A percentile compares a stretch with the other conserved stretches of the same genome.
phyloP scores from a whole-genome alignment of 768 basidiomycete species.

The Mycena metata region DNA sequence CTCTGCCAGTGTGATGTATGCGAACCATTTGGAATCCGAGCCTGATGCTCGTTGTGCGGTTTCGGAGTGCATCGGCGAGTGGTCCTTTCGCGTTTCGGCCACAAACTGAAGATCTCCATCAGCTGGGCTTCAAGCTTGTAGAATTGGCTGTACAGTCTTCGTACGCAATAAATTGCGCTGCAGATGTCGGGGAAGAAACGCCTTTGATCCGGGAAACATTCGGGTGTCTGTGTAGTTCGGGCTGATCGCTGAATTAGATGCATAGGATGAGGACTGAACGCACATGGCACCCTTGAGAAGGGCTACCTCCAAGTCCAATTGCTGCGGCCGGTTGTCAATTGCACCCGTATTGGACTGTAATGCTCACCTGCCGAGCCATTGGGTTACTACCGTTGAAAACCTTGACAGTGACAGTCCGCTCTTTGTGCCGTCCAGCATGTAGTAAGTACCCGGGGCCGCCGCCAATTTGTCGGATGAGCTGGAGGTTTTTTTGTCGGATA shows the following conservation, averaged over 20 bases:
- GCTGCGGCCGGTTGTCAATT: background rate
- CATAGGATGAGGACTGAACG: background rate
- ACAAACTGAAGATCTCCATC: background rate
- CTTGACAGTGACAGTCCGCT: background rate
- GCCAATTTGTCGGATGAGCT: background rate
- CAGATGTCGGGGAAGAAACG: background rate
- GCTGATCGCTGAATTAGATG: background rate
- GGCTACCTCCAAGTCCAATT: background rate
- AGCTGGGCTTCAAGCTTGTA: background rate
- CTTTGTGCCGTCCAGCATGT: conserved; percentile 4
- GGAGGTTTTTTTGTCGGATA: background rate
- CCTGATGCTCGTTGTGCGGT: background rate
- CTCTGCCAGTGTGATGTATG: background rate
- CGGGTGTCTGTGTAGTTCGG: conserved; percentile 1
- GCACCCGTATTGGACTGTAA: background rate
- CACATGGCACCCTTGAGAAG: conserved; percentile 1
- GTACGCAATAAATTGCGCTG: conserved; percentile 5
- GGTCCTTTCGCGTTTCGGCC: conserved; percentile 17
- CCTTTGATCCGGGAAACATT: conserved; percentile 14
- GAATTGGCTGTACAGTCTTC: background rate
- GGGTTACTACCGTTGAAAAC: background rate
- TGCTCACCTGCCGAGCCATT: background rate
- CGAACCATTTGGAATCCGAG: conserved; percentile 15
- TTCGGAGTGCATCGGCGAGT: conserved; percentile 11
- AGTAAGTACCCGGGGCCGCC: conserved; percentile 11